Evolutionary conservation across 1,284 basidiomycete genomes (phyloP), one percentile per base, ranked within the genome.

Genomic region (Xerocomus minutiporus): DNA sequence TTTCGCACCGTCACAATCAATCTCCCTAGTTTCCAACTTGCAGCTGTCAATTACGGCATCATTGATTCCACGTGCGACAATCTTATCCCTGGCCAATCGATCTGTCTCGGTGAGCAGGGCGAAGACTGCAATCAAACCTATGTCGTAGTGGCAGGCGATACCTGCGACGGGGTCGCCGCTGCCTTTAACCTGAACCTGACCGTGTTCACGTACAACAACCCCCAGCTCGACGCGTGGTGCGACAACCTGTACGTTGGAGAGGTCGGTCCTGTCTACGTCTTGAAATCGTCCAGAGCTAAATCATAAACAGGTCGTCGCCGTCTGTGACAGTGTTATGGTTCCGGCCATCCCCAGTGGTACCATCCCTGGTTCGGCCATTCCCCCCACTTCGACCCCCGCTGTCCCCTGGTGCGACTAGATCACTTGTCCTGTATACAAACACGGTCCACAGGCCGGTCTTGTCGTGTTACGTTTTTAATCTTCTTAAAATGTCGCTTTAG

Each of bases 171-270:
- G 6, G 70, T 88, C 54, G 57, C 73, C 29, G 4, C 40, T 25
- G 52, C 42, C 2, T 56, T 68, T 55, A 63, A 69, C 39, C 57
- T 84, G 63, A 82, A 84, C 71, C 47, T 57, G 5, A 81, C 81
- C 35, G 69, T 80, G 3, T 70, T 88, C 48, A 69, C 63, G 60
- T 11, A 55, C 55, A 86, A 87, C 77, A 88, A 88, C 78, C 85
- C 84, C n/a, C 81, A 86, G 65, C 71, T 88, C 60, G 62, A 82
- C 61, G 12, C 56, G 1, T 71, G 67, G 0, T 88, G 86, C 65
- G 59, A 59, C 58, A 88, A 88, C 71, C 69, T 88, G 59, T 86
- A 86, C 64, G 63, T 83, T 51, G 83, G 79, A 67, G 82, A 85
- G 79, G 85, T 86, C 17, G 7, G 55, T 51, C 7, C 32, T 13